These are phyloP conservation scores for Eucalyptus tenuipes DNA, from an alignment of 345 rosid genomes.

Conservation along the genomic window DNA sequence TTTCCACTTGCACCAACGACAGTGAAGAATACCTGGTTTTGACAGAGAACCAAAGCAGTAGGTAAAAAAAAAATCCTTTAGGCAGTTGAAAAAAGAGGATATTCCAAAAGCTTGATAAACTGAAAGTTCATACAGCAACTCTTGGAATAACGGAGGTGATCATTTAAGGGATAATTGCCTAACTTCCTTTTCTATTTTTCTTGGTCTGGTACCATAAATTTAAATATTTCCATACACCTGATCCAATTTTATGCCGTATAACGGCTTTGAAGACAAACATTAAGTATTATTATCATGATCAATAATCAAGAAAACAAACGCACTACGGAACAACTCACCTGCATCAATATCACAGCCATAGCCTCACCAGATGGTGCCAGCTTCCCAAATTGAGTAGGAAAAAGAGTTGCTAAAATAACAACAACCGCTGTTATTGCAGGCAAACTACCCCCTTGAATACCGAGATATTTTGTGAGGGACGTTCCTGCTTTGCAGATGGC, in stretches of 20 bases:
- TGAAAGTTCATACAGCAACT: not conserved
- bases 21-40: constrained; percentile 63
- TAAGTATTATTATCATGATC: not conserved
- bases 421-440: constrained; percentile 72
- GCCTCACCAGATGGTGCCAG: constrained; percentile 90
- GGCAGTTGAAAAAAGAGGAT: not conserved
- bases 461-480: constrained; percentile 30
- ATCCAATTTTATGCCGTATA: not conserved
- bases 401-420: constrained; percentile 54
- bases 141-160: not conserved
- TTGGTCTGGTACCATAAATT: not conserved
- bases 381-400: constrained; percentile 58
- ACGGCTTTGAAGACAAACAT: not conserved
- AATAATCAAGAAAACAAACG: not conserved
- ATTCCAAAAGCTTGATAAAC: not conserved
- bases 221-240: not conserved
- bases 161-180: not conserved
- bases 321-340: constrained; percentile 20
- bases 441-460: constrained; percentile 62
- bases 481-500: constrained; percentile 73
- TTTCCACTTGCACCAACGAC: constrained; percentile 85
- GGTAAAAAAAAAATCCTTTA: not conserved
- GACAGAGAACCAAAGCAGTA: not conserved
- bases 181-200: not conserved
- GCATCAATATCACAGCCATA: constrained; percentile 86